A percentile compares a stretch with the other conserved stretches of the same genome.
Evolutionary conservation across 2,329 filamentous ascomycete species (phyloP).

Genomic region (Botrytis fabae): DNA sequence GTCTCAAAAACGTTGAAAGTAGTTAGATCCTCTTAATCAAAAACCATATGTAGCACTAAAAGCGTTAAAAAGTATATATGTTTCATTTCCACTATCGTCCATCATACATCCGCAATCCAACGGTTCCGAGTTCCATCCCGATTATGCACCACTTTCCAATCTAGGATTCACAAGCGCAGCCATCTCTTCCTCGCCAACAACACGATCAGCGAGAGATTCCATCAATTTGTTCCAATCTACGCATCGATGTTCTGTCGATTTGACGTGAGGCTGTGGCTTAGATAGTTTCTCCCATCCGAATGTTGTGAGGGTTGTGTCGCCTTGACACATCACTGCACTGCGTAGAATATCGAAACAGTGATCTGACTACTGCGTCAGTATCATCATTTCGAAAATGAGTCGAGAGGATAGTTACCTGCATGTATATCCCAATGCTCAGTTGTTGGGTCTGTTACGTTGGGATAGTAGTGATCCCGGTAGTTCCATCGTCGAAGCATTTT

Average conservation of each 20-base stretch:
- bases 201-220: not conserved
- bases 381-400: too few species aligned
- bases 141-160: not conserved
- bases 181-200: constrained; percentile 12
- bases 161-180: constrained; percentile 15
- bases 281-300: constrained; percentile 14
- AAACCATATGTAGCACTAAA: not conserved
- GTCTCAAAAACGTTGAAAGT: not conserved
- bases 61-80: not conserved
- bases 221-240: constrained; percentile 1
- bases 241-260: constrained; percentile 8
- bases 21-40: not conserved
- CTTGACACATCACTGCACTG: constrained; percentile 16
- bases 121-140: not conserved
- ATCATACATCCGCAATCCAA: not conserved
- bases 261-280: constrained; percentile 14
- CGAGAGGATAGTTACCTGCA: not conserved
- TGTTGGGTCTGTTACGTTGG: constrained; percentile 10
- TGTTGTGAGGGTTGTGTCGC: constrained; percentile 15
- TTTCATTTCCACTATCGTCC: not conserved
- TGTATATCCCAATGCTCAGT: constrained; percentile 18
- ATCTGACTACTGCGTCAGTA: not conserved
- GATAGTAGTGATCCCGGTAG: constrained; percentile 12
- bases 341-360: constrained; percentile 19
- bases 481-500: constrained; percentile 19